Conservation (phyloP, 768 basidiomycete genomes). For the Lactarius akahatsu region DNA sequence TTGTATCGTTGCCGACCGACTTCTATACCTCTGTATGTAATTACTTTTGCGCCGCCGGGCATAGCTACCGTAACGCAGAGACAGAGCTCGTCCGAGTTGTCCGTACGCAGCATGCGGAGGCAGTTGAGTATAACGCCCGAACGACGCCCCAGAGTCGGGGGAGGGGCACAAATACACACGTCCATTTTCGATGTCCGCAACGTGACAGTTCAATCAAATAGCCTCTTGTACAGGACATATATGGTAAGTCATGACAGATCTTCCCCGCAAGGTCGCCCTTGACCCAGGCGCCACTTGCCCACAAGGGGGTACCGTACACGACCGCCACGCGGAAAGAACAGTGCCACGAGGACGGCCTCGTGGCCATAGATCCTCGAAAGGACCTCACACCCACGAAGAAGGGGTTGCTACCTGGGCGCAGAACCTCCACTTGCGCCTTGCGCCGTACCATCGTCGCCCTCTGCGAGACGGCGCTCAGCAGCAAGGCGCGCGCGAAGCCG, state of each 20-base stretch:
- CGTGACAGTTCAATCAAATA: slow-evolving; percentile 3
- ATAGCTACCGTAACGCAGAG: slow-evolving; percentile 14
- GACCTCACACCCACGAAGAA: background rate
- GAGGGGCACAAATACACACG: background rate
- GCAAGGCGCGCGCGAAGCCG: slow-evolving; percentile 22
- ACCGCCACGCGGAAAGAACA: background rate
- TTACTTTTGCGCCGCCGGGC: background rate
- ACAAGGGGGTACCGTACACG: background rate
- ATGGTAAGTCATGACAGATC: slow-evolving; percentile 12
- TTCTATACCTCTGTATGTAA: slow-evolving; percentile 14
- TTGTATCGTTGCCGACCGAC: slow-evolving; percentile 25
- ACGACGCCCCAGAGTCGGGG: slow-evolving; percentile 2
- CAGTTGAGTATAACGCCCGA: background rate
- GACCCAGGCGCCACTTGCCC: background rate
- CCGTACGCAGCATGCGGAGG: background rate
- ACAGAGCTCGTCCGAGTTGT: background rate
- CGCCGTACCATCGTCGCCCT: background rate
- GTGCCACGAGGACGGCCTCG: slow-evolving; percentile 4
- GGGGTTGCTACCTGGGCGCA: background rate
- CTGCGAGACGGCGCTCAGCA: slow-evolving; percentile 13
- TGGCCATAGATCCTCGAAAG: background rate
- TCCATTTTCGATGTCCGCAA: slow-evolving; percentile 4
- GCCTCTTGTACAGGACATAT: slow-evolving; percentile 1
- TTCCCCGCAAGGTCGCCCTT: slow-evolving; percentile 10
- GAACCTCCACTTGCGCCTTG: background rate